Conservation (phyloP, 2,329 filamentous ascomycete genomes). For the Arachnopeziza araneosa region DNA sequence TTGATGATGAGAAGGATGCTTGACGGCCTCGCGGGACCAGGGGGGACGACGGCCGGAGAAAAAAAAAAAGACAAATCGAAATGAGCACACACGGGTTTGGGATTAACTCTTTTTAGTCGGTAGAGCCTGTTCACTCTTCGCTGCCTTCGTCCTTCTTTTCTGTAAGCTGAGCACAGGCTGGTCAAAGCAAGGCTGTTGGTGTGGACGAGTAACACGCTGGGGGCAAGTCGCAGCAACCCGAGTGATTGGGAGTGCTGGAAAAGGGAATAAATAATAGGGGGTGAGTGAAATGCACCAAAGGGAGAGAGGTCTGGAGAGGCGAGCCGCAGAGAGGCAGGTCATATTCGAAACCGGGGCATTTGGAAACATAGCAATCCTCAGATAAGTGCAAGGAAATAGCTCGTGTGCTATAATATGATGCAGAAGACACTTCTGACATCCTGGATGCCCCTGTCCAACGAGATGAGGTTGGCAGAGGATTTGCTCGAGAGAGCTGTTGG, state of each 20-base stretch:
- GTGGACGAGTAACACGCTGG: background rate
- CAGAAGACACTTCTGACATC: background rate
- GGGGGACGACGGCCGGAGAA: constrained; percentile 21
- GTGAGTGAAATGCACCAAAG: background rate
- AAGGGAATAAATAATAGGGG: background rate
- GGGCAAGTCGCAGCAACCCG: background rate
- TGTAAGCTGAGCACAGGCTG: background rate
- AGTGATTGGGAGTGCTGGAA: background rate
- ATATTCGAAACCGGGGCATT: constrained; percentile 5
- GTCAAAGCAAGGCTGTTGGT: background rate
- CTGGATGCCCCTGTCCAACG: constrained; percentile 2
- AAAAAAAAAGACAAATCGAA: constrained; percentile 28
- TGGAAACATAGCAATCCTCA: background rate
- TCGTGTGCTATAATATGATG: constrained; percentile 2
- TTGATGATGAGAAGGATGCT: constrained; percentile 14
- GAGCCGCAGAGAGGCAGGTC: background rate
- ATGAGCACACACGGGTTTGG: constrained; percentile 16
- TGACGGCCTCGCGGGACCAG: constrained; percentile 22
- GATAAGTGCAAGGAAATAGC: background rate
- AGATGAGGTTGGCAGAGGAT: background rate
- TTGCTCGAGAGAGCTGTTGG: background rate
- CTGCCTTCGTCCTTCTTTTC: background rate
- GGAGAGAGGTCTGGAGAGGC: background rate
- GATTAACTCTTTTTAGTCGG: background rate
- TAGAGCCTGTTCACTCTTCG: too few species aligned